phyloP scores from a whole-genome alignment of 805 yeast genomes.

The Groenewaldozyma tartarivorans region DNA sequence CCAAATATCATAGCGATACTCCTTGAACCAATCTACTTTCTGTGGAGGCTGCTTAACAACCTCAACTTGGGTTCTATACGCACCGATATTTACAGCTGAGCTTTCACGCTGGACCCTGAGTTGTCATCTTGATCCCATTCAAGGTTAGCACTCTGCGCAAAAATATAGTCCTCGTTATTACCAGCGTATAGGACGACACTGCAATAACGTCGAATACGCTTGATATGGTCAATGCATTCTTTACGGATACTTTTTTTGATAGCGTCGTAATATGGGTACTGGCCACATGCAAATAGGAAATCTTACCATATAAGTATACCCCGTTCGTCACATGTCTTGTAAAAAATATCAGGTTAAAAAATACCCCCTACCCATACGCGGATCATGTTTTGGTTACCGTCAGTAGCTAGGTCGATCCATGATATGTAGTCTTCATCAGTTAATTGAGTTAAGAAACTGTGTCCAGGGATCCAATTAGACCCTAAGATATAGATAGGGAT shows the following conservation, averaged over 20 bases:
- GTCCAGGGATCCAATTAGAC: slow-evolving; percentile 43
- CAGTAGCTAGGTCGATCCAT: slow-evolving; percentile 29
- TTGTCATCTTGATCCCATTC: slow-evolving; percentile 22
- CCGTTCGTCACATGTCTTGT: slow-evolving; percentile 34
- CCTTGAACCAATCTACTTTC: slow-evolving; percentile 21
- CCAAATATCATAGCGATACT: slow-evolving; percentile 32
- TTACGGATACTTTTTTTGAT: slow-evolving; percentile 29
- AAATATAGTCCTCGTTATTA: slow-evolving; percentile 40
- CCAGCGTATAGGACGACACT: slow-evolving; percentile 35
- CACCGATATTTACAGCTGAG: slow-evolving; percentile 28
- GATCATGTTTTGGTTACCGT: slow-evolving; percentile 37
- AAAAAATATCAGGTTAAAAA: slow-evolving; percentile 35
- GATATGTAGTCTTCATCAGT: slow-evolving; percentile 29
- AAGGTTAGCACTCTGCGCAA: slow-evolving; percentile 31
- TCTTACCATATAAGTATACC: slow-evolving; percentile 48
- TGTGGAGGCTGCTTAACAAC: slow-evolving; percentile 18
- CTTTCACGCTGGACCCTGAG: slow-evolving; percentile 33
- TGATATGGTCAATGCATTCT: slow-evolving; percentile 34
- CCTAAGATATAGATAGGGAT: slow-evolving; percentile 33
- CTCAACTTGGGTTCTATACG: slow-evolving; percentile 22
- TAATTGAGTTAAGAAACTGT: slow-evolving; percentile 30
- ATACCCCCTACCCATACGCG: slow-evolving; percentile 45
- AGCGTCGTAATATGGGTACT: slow-evolving; percentile 36
- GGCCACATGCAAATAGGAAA: slow-evolving; percentile 50
- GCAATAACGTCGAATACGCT: slow-evolving; percentile 33